A percentile compares a stretch with the other conserved stretches of the same genome.
These are phyloP conservation scores for Syzygium oleosum DNA, from an alignment of 345 rosid genomes.

Conservation along the genomic window DNA sequence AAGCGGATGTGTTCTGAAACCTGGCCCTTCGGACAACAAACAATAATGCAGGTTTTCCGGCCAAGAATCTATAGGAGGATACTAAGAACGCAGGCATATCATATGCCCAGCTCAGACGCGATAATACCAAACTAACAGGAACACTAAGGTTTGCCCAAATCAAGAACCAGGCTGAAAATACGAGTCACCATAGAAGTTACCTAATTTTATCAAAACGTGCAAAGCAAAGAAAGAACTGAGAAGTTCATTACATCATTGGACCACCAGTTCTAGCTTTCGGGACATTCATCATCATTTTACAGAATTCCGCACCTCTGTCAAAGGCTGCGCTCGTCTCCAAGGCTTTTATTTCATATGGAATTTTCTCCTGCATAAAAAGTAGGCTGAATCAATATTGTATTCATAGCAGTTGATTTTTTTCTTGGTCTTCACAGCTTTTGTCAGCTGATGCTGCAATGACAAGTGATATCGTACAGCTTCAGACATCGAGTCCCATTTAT, in stretches of 20 bases:
- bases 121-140: background rate
- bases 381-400: background rate
- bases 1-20: background rate
- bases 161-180: background rate
- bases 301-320: conserved; percentile 14
- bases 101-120: background rate
- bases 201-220: background rate
- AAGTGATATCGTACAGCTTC: conserved; percentile 10
- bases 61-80: conserved; percentile 19
- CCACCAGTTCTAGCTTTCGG: too few relatives aligned
- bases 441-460: too few relatives aligned
- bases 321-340: conserved; percentile 21
- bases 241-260: too few relatives aligned
- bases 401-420: background rate
- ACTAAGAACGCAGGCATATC: background rate
- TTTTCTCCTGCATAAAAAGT: conserved; percentile 15
- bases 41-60: conserved; percentile 22
- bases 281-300: conserved; percentile 4
- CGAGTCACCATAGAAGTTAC: background rate
- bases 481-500: conserved; percentile 31
- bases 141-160: background rate
- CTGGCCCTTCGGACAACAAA: background rate
- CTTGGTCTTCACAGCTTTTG: too few relatives aligned
- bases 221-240: background rate
- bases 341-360: conserved; percentile 17